Base-by-base conservation (phyloP, 139 green algal genomes). In the Pleodorina starrii region DNA sequence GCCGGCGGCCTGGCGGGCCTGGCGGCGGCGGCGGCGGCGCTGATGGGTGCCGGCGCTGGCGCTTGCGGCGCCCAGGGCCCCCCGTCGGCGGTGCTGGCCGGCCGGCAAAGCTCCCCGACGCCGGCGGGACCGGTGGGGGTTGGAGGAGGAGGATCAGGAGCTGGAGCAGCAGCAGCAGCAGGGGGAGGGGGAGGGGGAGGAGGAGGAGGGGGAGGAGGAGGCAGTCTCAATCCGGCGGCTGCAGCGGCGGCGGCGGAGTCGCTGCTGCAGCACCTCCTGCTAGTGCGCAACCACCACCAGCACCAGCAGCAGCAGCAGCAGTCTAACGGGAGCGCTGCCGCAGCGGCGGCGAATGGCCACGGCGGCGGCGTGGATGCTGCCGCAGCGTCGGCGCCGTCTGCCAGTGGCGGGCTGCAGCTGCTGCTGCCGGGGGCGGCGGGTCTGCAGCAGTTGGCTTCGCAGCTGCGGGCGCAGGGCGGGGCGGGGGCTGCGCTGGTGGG, bases 301-400 rank as follows among this genome's bases (percentile, higher is more conserved):
- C n/a, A n/a, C n/a, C 68, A 76, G 68, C 36, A 16, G 66, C 66
- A 75, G 66, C n/a, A 44, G n/a, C 66, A 21, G 66, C 29, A 75
- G 66, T n/a, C n/a, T n/a, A n/a, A n/a, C n/a, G n/a, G n/a, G n/a
- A n/a, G n/a, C n/a, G n/a, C n/a, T 11, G 63, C 10, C 19, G 35
- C 63, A 40, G 9, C 7, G 2, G 9, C 54, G 29, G 54, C 54
- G 29, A n/a, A n/a, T n/a, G n/a, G n/a, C n/a, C n/a, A n/a, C n/a
- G n/a, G n/a, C n/a, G n/a, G n/a, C n/a, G n/a, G n/a, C n/a, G n/a
- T n/a, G n/a, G n/a, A n/a, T n/a, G n/a, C n/a, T 11, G 63, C 10
- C 19, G 35, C 63, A 40, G 9, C 7, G 2, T 5, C 54, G 29
- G 54, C 54, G 29, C 25, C 54, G 29, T 32, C 54, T 12, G 54